These are phyloP conservation scores for Diaporthe ilicicola DNA, from an alignment of 2,329 filamentous ascomycete species.

Conservation along the genomic window DNA sequence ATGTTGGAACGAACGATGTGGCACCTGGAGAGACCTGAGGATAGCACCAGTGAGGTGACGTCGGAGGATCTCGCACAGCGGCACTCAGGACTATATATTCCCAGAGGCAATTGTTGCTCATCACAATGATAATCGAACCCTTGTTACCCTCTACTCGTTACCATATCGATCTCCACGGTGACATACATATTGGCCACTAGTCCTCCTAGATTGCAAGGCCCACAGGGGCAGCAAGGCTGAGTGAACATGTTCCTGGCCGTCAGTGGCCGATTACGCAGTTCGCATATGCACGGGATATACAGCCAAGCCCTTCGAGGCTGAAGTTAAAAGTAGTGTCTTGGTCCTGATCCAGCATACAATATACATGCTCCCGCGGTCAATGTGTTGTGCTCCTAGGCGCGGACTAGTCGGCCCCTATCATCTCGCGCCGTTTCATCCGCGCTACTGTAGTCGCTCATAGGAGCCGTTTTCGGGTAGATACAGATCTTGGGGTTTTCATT, in stretches of 20 bases:
- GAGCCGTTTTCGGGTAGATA: background rate
- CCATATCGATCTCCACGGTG: background rate
- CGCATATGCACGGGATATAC: background rate
- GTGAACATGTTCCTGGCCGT: background rate
- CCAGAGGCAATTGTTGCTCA: background rate
- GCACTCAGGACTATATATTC: background rate
- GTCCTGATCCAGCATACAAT: background rate
- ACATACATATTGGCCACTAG: constrained; percentile 14
- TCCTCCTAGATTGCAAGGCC: background rate
- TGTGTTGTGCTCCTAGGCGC: background rate
- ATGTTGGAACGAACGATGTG: constrained; percentile 1
- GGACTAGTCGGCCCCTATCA: background rate
- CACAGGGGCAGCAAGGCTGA: background rate
- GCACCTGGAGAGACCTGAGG: background rate
- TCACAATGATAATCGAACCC: background rate
- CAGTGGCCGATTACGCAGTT: background rate
- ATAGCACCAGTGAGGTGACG: background rate
- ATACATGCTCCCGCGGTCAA: background rate
- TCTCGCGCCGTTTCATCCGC: background rate
- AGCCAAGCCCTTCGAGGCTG: background rate
- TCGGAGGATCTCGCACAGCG: background rate
- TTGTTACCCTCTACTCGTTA: background rate
- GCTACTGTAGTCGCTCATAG: background rate
- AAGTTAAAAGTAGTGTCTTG: background rate
- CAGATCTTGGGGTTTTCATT: background rate